Conservation (phyloP, 768 basidiomycete species). For the Clitopilus hobsonii region DNA sequence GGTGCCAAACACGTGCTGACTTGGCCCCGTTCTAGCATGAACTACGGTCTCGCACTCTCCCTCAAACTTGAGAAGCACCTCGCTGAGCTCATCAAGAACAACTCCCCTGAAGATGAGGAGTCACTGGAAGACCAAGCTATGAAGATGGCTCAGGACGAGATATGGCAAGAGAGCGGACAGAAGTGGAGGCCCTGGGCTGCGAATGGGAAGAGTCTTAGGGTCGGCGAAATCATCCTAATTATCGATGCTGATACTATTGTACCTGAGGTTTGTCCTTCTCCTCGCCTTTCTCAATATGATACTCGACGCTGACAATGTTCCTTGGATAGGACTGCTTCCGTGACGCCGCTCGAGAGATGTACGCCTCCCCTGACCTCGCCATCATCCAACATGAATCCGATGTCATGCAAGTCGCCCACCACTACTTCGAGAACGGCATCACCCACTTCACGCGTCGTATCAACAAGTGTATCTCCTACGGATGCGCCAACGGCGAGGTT, state of each 20-base stretch:
- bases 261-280: slow-evolving; percentile 48
- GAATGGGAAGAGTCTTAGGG: slow-evolving; percentile 69
- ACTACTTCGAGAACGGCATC: slow-evolving; percentile 89
- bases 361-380: slow-evolving; percentile 70
- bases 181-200: slow-evolving; percentile 64
- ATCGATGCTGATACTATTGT: slow-evolving; percentile 78
- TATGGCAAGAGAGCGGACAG: slow-evolving; percentile 51
- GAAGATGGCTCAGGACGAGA: slow-evolving; percentile 68
- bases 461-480: slow-evolving; percentile 76
- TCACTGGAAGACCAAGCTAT: slow-evolving; percentile 69
- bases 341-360: slow-evolving; percentile 84
- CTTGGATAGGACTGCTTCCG: slow-evolving; percentile 70
- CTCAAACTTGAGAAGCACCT: slow-evolving; percentile 56
- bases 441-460: slow-evolving; percentile 88
- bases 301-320: neutral
- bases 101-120: slow-evolving; percentile 41
- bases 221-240: slow-evolving; percentile 77
- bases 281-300: neutral
- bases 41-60: slow-evolving; percentile 66
- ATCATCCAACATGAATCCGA: slow-evolving; percentile 90
- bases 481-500: slow-evolving; percentile 76
- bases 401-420: slow-evolving; percentile 85
- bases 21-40: slow-evolving; percentile 52
- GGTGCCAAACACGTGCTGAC: neutral
- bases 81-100: slow-evolving; percentile 36